phyloP scores from a whole-genome alignment of 345 rosid species.

The Citrus maxima region DNA sequence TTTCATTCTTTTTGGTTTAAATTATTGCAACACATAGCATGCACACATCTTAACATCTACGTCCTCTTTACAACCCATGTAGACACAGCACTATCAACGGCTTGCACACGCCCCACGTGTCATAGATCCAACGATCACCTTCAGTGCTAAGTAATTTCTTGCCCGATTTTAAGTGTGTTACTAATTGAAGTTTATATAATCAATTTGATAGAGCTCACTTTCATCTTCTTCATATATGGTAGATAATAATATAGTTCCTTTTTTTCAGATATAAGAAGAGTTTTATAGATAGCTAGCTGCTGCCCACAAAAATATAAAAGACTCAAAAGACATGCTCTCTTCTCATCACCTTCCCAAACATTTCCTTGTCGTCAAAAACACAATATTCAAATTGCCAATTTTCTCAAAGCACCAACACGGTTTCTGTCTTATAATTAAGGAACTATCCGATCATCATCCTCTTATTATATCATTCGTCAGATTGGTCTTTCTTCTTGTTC shows the following conservation, averaged over 20 bases:
- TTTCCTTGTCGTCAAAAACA: slow-evolving; percentile 22
- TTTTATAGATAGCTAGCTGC: background rate
- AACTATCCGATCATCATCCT: slow-evolving; percentile 6
- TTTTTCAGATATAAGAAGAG: background rate
- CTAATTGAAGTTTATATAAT: background rate
- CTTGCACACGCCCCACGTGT: slow-evolving; percentile 37
- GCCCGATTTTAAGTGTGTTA: background rate
- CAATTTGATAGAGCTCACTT: background rate
- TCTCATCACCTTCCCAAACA: slow-evolving; percentile 36
- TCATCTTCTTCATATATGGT: background rate
- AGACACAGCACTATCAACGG: slow-evolving; percentile 47
- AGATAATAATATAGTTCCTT: background rate
- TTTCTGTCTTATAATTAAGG: slow-evolving; percentile 11
- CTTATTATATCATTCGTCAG: slow-evolving; percentile 23
- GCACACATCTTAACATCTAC: slow-evolving; percentile 13
- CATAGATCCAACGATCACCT: slow-evolving; percentile 41
- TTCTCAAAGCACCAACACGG: slow-evolving; percentile 6
- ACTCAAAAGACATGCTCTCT: slow-evolving; percentile 36
- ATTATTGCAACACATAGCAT: slow-evolving; percentile 1
- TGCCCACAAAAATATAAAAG: background rate
- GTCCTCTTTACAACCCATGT: slow-evolving; percentile 39
- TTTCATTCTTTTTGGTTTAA: background rate
- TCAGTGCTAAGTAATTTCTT: slow-evolving; percentile 36
- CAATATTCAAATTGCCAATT: background rate
- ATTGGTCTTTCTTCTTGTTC: slow-evolving; percentile 28